Percentiles rank a stretch among this genome's conserved stretches.
Evolutionary conservation across 306 rosid genomes (phyloP).

Genomic region (Ormosia emarginata): DNA sequence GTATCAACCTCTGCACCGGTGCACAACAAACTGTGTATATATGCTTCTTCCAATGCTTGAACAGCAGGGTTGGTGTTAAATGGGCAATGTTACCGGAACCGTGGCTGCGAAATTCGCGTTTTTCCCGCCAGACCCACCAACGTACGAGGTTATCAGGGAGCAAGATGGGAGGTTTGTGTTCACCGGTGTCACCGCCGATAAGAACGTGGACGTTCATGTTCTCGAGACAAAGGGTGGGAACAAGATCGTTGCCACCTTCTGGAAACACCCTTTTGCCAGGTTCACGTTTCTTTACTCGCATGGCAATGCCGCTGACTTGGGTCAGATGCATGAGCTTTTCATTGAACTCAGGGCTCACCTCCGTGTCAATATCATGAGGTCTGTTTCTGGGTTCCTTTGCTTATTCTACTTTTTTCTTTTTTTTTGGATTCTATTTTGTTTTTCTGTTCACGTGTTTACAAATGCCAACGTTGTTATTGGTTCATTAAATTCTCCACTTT

Average conservation of each 20-base stretch:
- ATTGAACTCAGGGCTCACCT: conserved; percentile 68
- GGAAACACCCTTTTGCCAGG: conserved; percentile 65
- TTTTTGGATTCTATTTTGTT: too few species aligned
- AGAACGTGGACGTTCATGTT: conserved; percentile 46
- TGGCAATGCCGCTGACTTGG: conserved; percentile 83
- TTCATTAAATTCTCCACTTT: too few species aligned
- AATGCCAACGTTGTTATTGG: too few species aligned
- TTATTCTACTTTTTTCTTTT: too few species aligned
- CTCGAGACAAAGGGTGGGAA: conserved; percentile 57
- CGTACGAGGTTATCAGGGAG: conserved; percentile 45
- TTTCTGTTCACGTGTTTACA: too few species aligned
- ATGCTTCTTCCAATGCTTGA: neutral
- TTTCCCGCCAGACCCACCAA: conserved; percentile 81
- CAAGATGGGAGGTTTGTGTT: conserved; percentile 44
- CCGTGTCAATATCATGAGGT: conserved; percentile 83
- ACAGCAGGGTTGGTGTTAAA: conserved; percentile 33
- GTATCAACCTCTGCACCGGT: too few species aligned
- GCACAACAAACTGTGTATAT: neutral
- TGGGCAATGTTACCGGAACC: conserved; percentile 68
- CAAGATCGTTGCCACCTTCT: conserved; percentile 56
- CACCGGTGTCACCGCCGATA: conserved; percentile 51
- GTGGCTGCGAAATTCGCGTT: conserved; percentile 80
- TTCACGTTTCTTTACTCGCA: conserved; percentile 73
- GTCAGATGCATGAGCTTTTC: conserved; percentile 82
- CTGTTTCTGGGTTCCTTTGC: too few species aligned